Evolutionary conservation across 305 asterid species (phyloP), one percentile per base, ranked within the genome.

Genomic region (Solanum hybrid): DNA sequence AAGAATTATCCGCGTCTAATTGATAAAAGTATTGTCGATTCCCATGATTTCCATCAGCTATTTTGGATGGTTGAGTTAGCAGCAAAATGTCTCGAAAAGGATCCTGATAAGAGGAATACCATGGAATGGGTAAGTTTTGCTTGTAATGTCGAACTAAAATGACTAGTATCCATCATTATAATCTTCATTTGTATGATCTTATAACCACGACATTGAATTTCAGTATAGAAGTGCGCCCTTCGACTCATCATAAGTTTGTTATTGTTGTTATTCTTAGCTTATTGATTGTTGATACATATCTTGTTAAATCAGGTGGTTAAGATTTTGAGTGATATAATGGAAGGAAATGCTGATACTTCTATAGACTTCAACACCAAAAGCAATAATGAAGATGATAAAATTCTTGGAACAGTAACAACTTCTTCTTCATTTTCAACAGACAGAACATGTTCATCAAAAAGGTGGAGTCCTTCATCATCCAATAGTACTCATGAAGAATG

Each of bases 31-130:
- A 95, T 96, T 46, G 75, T 90, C 24, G 98, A 96, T 74, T 92
- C 94, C 78, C 94, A 94, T 86, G 98, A 96, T 92, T 92, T 96
- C 73, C 95, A 94, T 90, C 97, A 96, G 85, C 95, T 96, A 8
- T 95, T 94, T 86, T 94, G 96, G 95, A 93, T 96, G 98, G 96
- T 96, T 42, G 92, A 90, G 40, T 92, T 94, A 24, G 96, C 95
- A 1, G 96, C 94, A 69, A 93, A 91, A 80, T 96, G 98, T 46
- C 95, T 96, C 29, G 89, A 94, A 39, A 91, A 89, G 89, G 93
- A 94, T 88, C 96, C 98, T 24, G 79, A 91, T 67, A 57, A 93
- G 14, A 93, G 98, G 90, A 92, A 93, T 82, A 91, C 95, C 6
- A 96, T 96, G 95, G 92, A 92, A 89, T 92, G 92, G 96, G 98